Evolutionary conservation across 805 yeast genomes (phyloP), one percentile per base, ranked within the genome.

Genomic region (Schwanniomyces vanrijiae): DNA sequence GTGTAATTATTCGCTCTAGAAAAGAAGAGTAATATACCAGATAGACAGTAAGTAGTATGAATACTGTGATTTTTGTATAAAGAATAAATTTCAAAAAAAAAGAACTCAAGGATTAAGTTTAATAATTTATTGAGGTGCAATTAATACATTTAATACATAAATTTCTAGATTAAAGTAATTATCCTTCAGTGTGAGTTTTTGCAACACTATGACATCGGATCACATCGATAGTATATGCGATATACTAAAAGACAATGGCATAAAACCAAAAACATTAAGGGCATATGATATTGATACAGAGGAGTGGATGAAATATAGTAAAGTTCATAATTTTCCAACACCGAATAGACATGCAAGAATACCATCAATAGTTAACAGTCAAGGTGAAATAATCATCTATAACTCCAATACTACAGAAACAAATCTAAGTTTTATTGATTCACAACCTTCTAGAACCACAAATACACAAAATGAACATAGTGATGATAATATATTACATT

Each of bases 211-310:
- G 11, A 11, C 10, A n/a, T 59, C 60, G 67, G 63, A 60, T 20
- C 38, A 50, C 10, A 49, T 62, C 25, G 61, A 60, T 39, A 43
- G 58, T 1, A 35, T 63, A 16, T 47, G 48, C 24, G 49, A 55
- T 6, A 61, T 63, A 2, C 20, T 46, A 37, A 52, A 53, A 13
- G 59, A 62, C 33, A 53, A 53, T 40, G 13, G 45, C 5, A 46
- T 62, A 10, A 59, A 55, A 40, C 40, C 39, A 4, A 13, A 49
- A 1, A 54, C 60, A 5, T 26, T 59, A 5, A 44, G 46, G 3
- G 38, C 54, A 3, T 62, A 54, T 40, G 51, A 51, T 13, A 35
- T 60, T 16, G 37, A 47, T 14, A 26, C 18, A 5, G 11, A 4
- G 18, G 29, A 38, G 16, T 18, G 34, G 20, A 20, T 21, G 26